Base-by-base conservation (phyloP, 2,329 filamentous ascomycete species). In the Sporothrix globosa region DNA sequence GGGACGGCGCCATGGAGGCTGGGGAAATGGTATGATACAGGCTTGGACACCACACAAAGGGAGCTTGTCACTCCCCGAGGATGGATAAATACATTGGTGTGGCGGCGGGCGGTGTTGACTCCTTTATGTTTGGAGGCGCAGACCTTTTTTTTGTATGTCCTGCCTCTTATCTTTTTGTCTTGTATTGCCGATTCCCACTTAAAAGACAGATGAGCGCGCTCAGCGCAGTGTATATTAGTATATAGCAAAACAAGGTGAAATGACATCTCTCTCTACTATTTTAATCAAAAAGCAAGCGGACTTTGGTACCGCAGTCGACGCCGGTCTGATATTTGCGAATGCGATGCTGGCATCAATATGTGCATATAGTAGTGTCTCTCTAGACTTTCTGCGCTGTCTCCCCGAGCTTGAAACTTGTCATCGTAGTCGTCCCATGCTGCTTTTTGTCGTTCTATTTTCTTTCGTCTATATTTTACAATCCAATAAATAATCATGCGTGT, bases 191-290 rank as follows among this genome's bases (percentile, higher is more conserved):
- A 46, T 66, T 54, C 13, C 21, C 66, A 60, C 24, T 21, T 63
- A 21, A 30, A 68, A 21, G 39, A 56, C 39, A 44, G 21, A 54
- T 39, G 52, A 58, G n/a, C 46, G 52, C 52, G 24, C 61, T 34
- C 46, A 24, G 61, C 61, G 61, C 61, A 53, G 39, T 68, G 67
- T 68, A 60, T 60, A 53, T 52, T 52, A 69, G 54, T 61, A 53
- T 63, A 41, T 52, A 63, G 27, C n/a, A 41, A 53, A 44, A 34
- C 60, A 53, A 39, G 27, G 46, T 11, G 39, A 34, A 69, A 69
- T 69, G 48, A 61, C 46, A 68, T 67, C 67, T 69, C 67, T 69
- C 70, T 71, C 46, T 63, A 63, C 56, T 63, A 61, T 69, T 63
- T 44, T 50, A 30, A n/a, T 30, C n/a, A 17, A 11, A 39, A 41